Base-by-base conservation (phyloP, 805 yeast genomes). In the Hanseniaspora valbyensis region DNA sequence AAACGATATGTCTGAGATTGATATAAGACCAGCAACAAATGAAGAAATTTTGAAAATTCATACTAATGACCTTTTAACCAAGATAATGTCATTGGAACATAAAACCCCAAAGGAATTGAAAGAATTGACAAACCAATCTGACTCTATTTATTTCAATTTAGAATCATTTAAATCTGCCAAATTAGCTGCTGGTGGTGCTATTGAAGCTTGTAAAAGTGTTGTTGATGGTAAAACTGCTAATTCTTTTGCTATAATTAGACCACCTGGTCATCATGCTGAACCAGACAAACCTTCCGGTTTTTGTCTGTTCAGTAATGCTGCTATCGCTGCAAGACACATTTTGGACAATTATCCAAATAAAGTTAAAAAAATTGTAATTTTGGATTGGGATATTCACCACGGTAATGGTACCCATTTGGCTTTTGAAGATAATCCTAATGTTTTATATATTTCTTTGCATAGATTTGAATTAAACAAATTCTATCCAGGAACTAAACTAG, bases 191-290 rank as follows among this genome's bases (percentile, higher is more conserved):
- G 99, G 99, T 51, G 97, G 98, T 33, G 82, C 95, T 28, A 92
- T 92, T 45, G 97, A 92, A 65, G 95, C 96, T 1, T 89, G 97
- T 64, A 78, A 79, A 56, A 95, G 97, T 0, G 97, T 92, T 19
- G 83, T 92, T 9, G 96, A 89, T 62, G 95, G 95, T 2, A 70
- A 74, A 51, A 97, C 90, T 28, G 87, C 87, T 61, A 92, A 92
- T 62, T 81, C 96, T 0, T 62, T 92, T 44, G 99, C 98, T 0
- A 85, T 92, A 7, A 95, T 92, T 14, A 77, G 99, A 56, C 99
- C 99, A 1, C 99, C 99, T 0, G 99, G 99, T 6, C 99, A 92
- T 68, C 99, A 92, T 62, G 97, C 98, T 0, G 99, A 94, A 61
- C 98, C 99, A 1, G 92, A 86, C 57, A 71, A 88, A 14, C 95